Percentiles rank a stretch among this genome's conserved stretches.
Evolutionary conservation across 1,284 basidiomycete species (phyloP).

Genomic region (Lentinula novae-zelandiae): DNA sequence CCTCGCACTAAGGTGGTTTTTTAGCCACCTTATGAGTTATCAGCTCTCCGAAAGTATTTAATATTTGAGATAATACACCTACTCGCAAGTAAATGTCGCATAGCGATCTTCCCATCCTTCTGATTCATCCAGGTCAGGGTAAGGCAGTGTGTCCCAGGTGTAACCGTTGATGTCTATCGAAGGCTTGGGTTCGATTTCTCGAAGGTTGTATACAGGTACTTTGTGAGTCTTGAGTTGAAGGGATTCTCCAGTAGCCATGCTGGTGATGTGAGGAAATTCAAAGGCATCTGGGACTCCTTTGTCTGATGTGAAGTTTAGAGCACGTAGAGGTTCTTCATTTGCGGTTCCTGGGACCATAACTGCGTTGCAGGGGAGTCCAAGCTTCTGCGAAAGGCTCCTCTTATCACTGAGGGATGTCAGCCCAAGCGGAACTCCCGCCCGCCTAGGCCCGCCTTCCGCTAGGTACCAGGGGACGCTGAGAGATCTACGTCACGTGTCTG

Average conservation of each 20-base stretch:
- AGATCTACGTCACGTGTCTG: not conserved
- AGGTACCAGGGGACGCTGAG: not conserved
- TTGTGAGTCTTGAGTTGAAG: conserved; percentile 8
- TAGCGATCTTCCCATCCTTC: conserved; percentile 15
- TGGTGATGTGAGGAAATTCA: conserved; percentile 13
- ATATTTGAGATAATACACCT: not conserved
- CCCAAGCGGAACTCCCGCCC: not conserved
- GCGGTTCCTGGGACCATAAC: not conserved
- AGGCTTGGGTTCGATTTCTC: conserved; percentile 1
- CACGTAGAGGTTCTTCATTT: not conserved
- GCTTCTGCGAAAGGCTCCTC: not conserved
- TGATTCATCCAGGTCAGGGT: conserved; percentile 3
- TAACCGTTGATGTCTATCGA: conserved; percentile 10
- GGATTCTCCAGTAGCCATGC: conserved; percentile 6
- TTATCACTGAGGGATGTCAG: not conserved
- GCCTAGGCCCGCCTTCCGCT: not conserved
- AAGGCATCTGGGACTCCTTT: conserved; percentile 9
- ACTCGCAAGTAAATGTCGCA: conserved; percentile 10
- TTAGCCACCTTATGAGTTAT: conserved; percentile 6
- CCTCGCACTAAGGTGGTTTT: conserved; percentile 10
- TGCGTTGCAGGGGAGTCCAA: not conserved
- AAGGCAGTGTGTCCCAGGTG: conserved; percentile 11
- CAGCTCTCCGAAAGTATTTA: not conserved
- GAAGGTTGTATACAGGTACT: conserved; percentile 11
- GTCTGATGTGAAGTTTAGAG: conserved; percentile 3